These are phyloP conservation scores for Acer saccharum DNA, from an alignment of 345 rosid species.

Conservation along the genomic window DNA sequence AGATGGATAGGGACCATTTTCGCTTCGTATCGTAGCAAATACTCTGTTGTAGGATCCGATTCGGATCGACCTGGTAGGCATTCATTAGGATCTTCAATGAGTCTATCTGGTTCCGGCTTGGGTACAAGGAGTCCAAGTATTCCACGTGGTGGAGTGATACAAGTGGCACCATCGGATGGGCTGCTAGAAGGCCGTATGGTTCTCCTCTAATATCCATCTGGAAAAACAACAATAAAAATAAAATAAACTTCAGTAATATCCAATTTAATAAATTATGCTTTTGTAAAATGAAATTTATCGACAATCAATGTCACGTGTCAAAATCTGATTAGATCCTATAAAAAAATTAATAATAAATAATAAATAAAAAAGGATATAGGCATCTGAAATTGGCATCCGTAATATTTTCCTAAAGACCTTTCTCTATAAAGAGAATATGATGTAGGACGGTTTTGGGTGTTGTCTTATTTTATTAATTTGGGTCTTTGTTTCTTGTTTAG, in stretches of 20 bases:
- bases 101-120: constrained; percentile 42
- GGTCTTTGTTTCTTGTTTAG: too few species aligned
- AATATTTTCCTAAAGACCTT: too few species aligned
- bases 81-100: constrained; percentile 52
- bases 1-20: constrained; percentile 66
- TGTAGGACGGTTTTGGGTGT: too few species aligned
- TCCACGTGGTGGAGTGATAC: constrained; percentile 81
- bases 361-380: fast-evolving
- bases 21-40: constrained; percentile 57
- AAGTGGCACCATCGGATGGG: constrained; percentile 76
- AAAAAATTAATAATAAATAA: too few species aligned
- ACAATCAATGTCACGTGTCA: too few species aligned
- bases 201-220: constrained; percentile 83
- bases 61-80: constrained; percentile 55
- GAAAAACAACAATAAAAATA: neutral
- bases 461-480: too few species aligned
- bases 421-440: too few species aligned
- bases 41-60: constrained; percentile 68
- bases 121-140: constrained; percentile 55
- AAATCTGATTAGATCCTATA: too few species aligned
- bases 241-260: too few species aligned
- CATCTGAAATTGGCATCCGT: too few species aligned
- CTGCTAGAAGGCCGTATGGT: constrained; percentile 70
- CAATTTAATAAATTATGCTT: too few species aligned
- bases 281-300: too few species aligned